A percentile compares a stretch with the other conserved stretches of the same genome.
Conservation (phyloP, 768 basidiomycete species). For the Termitomyces sp. region DNA sequence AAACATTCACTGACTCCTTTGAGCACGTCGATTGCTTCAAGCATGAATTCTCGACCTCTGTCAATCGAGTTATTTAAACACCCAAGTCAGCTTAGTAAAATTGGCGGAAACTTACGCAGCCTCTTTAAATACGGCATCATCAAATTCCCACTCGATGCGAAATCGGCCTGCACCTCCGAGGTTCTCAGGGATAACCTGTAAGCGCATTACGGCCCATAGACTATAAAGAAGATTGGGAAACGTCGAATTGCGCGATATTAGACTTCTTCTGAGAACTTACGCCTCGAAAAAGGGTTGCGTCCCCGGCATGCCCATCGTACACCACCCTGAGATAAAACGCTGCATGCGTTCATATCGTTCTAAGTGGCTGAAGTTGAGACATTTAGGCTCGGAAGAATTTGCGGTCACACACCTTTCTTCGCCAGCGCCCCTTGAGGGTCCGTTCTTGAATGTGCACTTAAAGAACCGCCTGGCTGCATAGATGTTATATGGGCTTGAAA, state of each 20-base stretch:
- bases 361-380: conserved; percentile 12
- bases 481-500: conserved; percentile 80
- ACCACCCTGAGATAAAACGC: conserved; percentile 77
- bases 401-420: conserved; percentile 44
- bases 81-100: conserved; percentile 10
- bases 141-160: conserved; percentile 84
- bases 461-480: conserved; percentile 73
- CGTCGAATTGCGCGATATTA: conserved; percentile 2
- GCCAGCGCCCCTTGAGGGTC: conserved; percentile 61
- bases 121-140: conserved; percentile 93
- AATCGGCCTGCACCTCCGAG: conserved; percentile 74
- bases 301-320: conserved; percentile 81
- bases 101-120: conserved; percentile 63
- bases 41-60: conserved; percentile 93
- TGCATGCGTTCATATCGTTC: conserved; percentile 73
- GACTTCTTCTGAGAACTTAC: conserved; percentile 25
- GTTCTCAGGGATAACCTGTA: conserved; percentile 74
- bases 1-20: conserved; percentile 69
- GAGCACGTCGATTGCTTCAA: conserved; percentile 82
- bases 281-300: conserved; percentile 82
- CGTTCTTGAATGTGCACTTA: conserved; percentile 68
- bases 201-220: conserved; percentile 73
- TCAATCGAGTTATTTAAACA: conserved; percentile 15
- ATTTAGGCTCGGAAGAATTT: not conserved
- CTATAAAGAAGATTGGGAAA: conserved; percentile 21